Conservation (phyloP, 768 basidiomycete genomes). For the Rhizopogon vinicolor region DNA sequence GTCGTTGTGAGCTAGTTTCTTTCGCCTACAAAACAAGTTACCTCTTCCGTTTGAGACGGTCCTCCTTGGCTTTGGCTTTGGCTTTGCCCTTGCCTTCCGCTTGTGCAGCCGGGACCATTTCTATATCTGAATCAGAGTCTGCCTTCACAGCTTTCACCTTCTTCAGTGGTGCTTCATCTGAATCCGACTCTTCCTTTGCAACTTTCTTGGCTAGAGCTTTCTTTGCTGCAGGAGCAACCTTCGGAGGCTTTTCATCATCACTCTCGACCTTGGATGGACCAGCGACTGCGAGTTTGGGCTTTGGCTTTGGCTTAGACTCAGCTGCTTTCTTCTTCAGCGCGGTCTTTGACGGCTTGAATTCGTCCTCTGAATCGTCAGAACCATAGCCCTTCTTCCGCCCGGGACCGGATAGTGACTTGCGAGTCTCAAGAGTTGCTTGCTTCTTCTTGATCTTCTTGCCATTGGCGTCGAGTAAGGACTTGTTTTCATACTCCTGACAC, state of each 20-base stretch:
- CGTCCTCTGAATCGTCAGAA: slow-evolving; percentile 44
- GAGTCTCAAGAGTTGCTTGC: slow-evolving; percentile 49
- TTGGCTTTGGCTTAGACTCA: slow-evolving; percentile 17
- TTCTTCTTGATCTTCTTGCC: slow-evolving; percentile 55
- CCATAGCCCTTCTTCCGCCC: slow-evolving; percentile 33
- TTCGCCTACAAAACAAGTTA: slow-evolving; percentile 16
- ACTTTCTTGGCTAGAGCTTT: slow-evolving; percentile 29
- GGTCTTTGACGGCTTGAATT: slow-evolving; percentile 51
- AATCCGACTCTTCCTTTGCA: slow-evolving; percentile 34
- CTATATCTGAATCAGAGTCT: slow-evolving; percentile 37
- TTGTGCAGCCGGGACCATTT: slow-evolving; percentile 19
- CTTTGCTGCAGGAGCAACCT: slow-evolving; percentile 16
- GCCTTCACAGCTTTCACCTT: slow-evolving; percentile 18
- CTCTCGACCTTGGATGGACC: slow-evolving; percentile 43
- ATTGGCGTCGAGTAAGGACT: slow-evolving; percentile 40
- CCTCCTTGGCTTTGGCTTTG: slow-evolving; percentile 28
- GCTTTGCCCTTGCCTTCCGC: slow-evolving; percentile 44
- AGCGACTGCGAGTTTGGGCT: slow-evolving; percentile 20
- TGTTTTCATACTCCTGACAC: slow-evolving; percentile 39
- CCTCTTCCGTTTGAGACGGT: slow-evolving; percentile 65
- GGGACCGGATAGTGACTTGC: slow-evolving; percentile 42
- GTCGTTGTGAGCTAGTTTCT: slow-evolving; percentile 6
- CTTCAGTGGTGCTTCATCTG: slow-evolving; percentile 24
- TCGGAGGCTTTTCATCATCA: slow-evolving; percentile 30
- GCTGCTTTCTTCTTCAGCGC: slow-evolving; percentile 32